Evolutionary conservation across 192 early-diverging fungal species (phyloP), one percentile per base, ranked within the genome.

Genomic region (Backusella tuberculispora): DNA sequence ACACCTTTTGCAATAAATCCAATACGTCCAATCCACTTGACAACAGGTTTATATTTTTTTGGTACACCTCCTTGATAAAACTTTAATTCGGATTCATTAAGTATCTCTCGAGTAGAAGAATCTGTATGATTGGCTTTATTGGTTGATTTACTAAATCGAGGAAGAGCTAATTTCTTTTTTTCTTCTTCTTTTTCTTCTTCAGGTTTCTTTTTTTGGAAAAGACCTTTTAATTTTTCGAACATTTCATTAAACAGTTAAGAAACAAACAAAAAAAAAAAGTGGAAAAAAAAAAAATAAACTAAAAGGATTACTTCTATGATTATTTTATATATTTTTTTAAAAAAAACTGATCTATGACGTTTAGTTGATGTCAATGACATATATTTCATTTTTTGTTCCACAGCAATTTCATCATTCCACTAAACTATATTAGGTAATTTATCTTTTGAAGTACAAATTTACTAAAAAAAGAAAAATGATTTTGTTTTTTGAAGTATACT

Each of bases 1-100:
- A 85, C 66, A 14, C 76, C 84, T 74, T 85, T 85, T 17, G 84
- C 84, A 37, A 69, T 75, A 71, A 85, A 85, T 21, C 84, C 84
- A 14, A 81, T n/a, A 44, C 78, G 75, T 29, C 84, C 84, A 34
- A 85, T 40, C 66, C 65, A 75, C 19, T 43, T 53, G 1, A 75
- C 45, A 42, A 63, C 8, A 17, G 24, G 43, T 10, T 1, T 42
- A 69, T 75, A 64, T 42, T 40, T 34, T 14, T 29, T 13, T 63
- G 50, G 34, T 15, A 75, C 74, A 42, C 74, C 74, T 14, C 74
- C 67, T 75, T 66, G 26, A 48, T 74, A 74, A 19, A 74, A 74
- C 13, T 44, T 44, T n/a, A 60, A 24, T 10, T 60, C 53, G 21
- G 53, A 60, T 60, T 60, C 2, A 60, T 60, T 19, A 60, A 60